Evolutionary conservation across 306 rosid genomes (phyloP), one percentile per base, ranked within the genome.

Genomic region (Adenanthera pavonina): DNA sequence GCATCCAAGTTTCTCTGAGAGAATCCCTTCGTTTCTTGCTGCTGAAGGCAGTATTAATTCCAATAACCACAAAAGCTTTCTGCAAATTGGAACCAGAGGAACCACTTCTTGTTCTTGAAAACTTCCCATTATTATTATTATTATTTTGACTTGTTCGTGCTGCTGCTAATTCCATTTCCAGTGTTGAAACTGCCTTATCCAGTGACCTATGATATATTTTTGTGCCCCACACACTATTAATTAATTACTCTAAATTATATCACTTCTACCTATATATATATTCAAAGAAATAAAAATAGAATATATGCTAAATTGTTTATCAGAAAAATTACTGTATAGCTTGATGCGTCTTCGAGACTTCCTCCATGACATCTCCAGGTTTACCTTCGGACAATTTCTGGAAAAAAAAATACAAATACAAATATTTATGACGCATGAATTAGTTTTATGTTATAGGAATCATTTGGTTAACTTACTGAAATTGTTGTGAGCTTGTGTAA

Each of bases 41-140:
- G 82, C 99, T 95, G 59, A 95, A 95, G 0, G 92, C 99, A 8
- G 99, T 95, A 66, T 95, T 95, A 34, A 95, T 92, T 35, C 97
- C 99, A 40, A 93, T 81, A 82, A 95, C 97, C 54, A 91, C 97
- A 46, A 95, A 93, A 56, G 94, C 97, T 82, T 87, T 93, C 65
- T 88, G 87, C 33, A 73, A 11, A 54, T 51, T 83, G 16, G 38
- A 66, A 19, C 73, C 77, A 17, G 85, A 78, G 60, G 30, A 41
- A 34, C 48, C 30, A 25, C 30, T 25, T 25, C 30, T 54, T 35
- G 83, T 81, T 46, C 54, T 34, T 69, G 79, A 56, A 13, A 49
- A 71, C 74, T 84, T 52, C 75, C 65, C 86, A 19, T 66, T 40
- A 56, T 62, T 62, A 3, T 85, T 51, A 17, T 66, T 40, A 52